Base-by-base conservation (phyloP, 805 yeast species). In the Yamadazyma takamatsuzukensis region DNA sequence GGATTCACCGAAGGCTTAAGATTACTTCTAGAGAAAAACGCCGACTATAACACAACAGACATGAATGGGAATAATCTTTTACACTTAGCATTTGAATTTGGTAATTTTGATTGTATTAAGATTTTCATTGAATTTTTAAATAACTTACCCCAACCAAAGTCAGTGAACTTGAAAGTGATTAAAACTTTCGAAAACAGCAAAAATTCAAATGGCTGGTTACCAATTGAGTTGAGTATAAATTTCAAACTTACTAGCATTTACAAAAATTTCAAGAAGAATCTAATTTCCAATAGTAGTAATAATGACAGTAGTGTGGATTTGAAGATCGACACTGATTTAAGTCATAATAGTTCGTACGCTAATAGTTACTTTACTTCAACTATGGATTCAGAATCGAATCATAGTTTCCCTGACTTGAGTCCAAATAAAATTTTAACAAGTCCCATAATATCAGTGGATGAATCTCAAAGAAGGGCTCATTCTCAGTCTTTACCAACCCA, bases 21-120 rank as follows among this genome's bases (percentile, higher is more conserved):
- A 36, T 47, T 66, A 18, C 45, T 65, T 11, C 40, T 66, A 7
- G 71, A 66, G 31, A 64, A 61, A 39, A 71, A 70, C 4, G 71
- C 70, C 8, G 56, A 62, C 29, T 59, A 57, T 54, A 28, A 36
- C 5, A 12, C 41, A 3, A 33, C 41, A 12, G 71, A 66, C 34
- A 32, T 21, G 2, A 44, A 58, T 26, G 68, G 67, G 3, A 61
- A 63, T 40, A 61, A 64, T 22, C 51, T 65, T 26, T 47, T 66
- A 14, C 72, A 66, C 36, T 36, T 62, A 22, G 56, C 65, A 32
- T 61, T 65, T 40, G 63, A 64, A 32, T 55, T 52, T 40, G 68
- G 65, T 16, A 48, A 51, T 25, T 40, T 51, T 23, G 53, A 44
- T 5, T 63, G 70, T 32, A 44, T 62, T 14, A 48, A 49, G 32